phyloP scores from a whole-genome alignment of 148 eudicot species.

The Rhododendron williamsianum region DNA sequence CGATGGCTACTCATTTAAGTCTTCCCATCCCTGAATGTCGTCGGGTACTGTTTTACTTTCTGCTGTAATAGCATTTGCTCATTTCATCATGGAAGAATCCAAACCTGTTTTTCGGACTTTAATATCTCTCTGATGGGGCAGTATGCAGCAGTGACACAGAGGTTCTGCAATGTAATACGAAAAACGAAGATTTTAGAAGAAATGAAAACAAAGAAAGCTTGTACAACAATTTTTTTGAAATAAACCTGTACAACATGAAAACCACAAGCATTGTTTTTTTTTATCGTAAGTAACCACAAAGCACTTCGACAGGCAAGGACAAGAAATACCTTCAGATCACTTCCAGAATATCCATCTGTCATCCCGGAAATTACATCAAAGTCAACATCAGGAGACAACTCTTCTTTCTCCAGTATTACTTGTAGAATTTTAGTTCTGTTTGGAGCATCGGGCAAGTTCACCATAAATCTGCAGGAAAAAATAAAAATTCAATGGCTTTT shows the following conservation, averaged over 20 bases:
- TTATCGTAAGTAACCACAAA: neutral
- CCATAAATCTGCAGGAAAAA: constrained; percentile 59
- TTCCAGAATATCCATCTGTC: constrained; percentile 89
- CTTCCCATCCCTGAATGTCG: neutral
- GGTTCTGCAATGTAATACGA: constrained; percentile 36
- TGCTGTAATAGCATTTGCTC: neutral
- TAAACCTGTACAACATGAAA: neutral
- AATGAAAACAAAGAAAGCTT: no score
- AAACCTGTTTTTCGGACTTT: constrained; percentile 73
- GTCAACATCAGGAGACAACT: constrained; percentile 59
- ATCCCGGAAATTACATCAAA: constrained; percentile 67
- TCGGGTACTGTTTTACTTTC: neutral
- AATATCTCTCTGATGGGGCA: constrained; percentile 76
- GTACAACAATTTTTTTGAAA: neutral
- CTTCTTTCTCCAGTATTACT: constrained; percentile 70
- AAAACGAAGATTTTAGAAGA: neutral
- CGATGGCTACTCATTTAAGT: neutral
- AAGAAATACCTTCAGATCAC: constrained; percentile 76
- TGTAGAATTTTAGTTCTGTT: constrained; percentile 66
- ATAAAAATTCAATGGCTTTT: neutral
- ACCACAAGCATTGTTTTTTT: neutral
- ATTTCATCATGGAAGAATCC: neutral
- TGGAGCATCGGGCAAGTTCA: constrained; percentile 61
- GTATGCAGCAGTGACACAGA: constrained; percentile 81
- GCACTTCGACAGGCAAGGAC: constrained; percentile 3